Conservation (phyloP, 305 asterid species). For the Salvia sclarea region DNA sequence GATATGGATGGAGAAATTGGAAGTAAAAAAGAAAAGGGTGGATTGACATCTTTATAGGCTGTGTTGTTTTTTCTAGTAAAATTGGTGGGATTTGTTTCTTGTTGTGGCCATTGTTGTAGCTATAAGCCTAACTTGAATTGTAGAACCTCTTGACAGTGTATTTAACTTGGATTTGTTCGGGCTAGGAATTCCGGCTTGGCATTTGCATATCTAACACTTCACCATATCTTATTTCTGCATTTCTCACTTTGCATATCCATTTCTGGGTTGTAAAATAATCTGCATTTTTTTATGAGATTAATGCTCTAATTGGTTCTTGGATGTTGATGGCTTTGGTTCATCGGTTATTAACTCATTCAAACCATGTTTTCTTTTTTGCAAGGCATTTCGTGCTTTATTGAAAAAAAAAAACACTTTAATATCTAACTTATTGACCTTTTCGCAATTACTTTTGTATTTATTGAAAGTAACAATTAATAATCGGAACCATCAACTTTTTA, state of each 20-base stretch:
- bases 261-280: background rate
- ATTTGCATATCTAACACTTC: background rate
- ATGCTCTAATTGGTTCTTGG: background rate
- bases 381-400: background rate
- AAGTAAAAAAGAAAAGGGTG: conserved; percentile 16
- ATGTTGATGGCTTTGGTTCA: background rate
- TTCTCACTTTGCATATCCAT: background rate
- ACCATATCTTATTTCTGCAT: background rate
- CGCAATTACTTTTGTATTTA: too few relatives aligned
- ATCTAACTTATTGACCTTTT: too few relatives aligned
- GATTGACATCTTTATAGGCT: conserved; percentile 28
- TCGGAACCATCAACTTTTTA: too few relatives aligned
- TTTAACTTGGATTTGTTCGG: conserved; percentile 16
- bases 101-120: conserved; percentile 34
- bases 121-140: conserved; percentile 25
- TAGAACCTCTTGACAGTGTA: conserved; percentile 28
- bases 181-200: conserved; percentile 7
- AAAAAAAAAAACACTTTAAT: too few relatives aligned
- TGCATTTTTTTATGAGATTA: background rate
- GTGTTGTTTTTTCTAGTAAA: conserved; percentile 24
- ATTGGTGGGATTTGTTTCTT: conserved; percentile 36
- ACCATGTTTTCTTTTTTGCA: background rate
- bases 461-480: too few relatives aligned
- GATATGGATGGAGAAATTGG: conserved; percentile 28
- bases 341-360: too few relatives aligned